Evolutionary conservation across 2,329 filamentous ascomycete genomes (phyloP), one percentile per base, ranked within the genome.

Genomic region (Fusarium sp.): DNA sequence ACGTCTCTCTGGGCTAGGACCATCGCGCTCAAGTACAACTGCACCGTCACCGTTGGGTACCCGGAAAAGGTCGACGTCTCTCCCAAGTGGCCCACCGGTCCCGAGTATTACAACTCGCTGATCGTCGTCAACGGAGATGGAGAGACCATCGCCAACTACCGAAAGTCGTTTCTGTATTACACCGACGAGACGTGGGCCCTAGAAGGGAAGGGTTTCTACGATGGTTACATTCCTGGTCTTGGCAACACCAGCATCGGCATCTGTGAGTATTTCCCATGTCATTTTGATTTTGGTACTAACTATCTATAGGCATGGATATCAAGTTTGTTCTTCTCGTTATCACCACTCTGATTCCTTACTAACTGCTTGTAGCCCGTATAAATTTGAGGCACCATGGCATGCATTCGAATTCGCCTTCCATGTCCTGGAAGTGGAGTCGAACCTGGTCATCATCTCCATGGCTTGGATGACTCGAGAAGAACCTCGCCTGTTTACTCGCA

Each of bases 401-500:
- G 71, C 69, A 0, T 82, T 79, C 25, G 81, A 85, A 58, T 83
- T 83, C 13, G 84, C 84, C 0, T 85, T 81, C 23, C 87, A 91
- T 44, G 81, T 90, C 6, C 76, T 93, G 0, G 79, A 87, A 1
- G 79, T 80, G 0, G 74, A 83, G 0, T 85, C 90, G 0, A 87
- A 88, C 13, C 67, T 94, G 0, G 88, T 92, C 2, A 86, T 93
- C 33, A 71, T 95, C 0, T 88, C 86, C 4, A 94, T 94, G 92
- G 91, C 92, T 0, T 95, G 91, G 92, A 81, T 92, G 31, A 93
- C 91, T 2, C 82, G 77, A 60, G 87, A 83, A 65, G 84, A 82
- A 72, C 83, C 78, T 1, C 82, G 73, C 16, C 62, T 64, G 7
- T 88, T 81, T 75, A 87, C 74, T 63, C 82, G 71, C 27, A 81